Percentiles rank a stretch among this genome's conserved stretches.
Evolutionary conservation across 2,329 filamentous ascomycete species (phyloP).

Genomic region (Scedosporium boydii): DNA sequence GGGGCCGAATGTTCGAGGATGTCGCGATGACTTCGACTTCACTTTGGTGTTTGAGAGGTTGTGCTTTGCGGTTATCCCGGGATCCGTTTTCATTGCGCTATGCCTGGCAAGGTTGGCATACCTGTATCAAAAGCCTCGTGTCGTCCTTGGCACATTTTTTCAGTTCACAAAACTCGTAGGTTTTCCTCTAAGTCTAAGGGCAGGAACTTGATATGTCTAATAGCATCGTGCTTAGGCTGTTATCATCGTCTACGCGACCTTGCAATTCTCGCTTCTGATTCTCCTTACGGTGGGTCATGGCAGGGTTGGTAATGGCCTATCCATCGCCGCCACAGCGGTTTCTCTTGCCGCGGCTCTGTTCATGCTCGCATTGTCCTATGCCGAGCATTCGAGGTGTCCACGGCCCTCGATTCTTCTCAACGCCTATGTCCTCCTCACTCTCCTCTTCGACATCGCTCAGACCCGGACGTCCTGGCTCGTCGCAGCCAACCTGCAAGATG

Average conservation of each 20-base stretch:
- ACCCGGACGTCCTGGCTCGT: constrained; percentile 32
- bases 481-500: constrained; percentile 8
- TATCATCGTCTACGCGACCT: constrained; percentile 15
- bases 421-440: constrained; percentile 28
- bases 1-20: constrained; percentile 34
- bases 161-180: constrained; percentile 21
- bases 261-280: constrained; percentile 22
- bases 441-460: constrained; percentile 33
- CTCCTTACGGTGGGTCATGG: constrained; percentile 15
- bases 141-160: constrained; percentile 25
- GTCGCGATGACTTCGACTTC: constrained; percentile 39
- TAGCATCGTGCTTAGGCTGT: constrained; percentile 12
- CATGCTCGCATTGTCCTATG: constrained; percentile 20
- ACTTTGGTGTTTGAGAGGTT: constrained; percentile 39
- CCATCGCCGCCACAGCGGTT: constrained; percentile 18
- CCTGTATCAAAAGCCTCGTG: constrained; percentile 18
- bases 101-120: constrained; percentile 22
- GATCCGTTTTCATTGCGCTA: constrained; percentile 26
- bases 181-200: constrained; percentile 4
- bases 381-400: constrained; percentile 25
- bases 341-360: constrained; percentile 20
- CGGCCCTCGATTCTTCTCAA: constrained; percentile 33
- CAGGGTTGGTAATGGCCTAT: constrained; percentile 13
- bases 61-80: constrained; percentile 33
- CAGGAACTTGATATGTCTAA: neutral